These are phyloP conservation scores for Aurinia saxatilis DNA, from an alignment of 345 rosid genomes.

Conservation along the genomic window DNA sequence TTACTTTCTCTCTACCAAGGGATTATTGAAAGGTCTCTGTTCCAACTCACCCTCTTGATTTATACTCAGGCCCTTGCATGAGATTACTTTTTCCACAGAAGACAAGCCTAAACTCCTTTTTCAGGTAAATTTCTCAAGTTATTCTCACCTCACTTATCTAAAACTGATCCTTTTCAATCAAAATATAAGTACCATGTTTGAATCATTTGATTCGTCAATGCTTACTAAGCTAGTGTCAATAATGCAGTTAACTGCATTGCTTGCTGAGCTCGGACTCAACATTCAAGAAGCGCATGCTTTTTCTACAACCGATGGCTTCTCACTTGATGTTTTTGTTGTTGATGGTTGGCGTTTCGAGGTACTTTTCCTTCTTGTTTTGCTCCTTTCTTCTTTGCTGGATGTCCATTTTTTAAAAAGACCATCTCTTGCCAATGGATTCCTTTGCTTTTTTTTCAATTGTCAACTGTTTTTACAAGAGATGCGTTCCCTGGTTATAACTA, in stretches of 20 bases:
- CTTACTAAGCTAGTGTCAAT: constrained; percentile 14
- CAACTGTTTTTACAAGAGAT: neutral
- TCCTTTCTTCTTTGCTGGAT: constrained; percentile 4
- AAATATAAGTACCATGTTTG: neutral
- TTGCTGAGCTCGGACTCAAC: constrained; percentile 87
- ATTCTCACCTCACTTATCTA: neutral
- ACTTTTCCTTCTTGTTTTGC: neutral
- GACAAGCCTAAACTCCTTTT: constrained; percentile 97
- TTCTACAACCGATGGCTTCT: constrained; percentile 88
- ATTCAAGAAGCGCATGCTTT: constrained; percentile 98
- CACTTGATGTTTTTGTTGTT: constrained; percentile 96
- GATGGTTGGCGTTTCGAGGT: constrained; percentile 99
- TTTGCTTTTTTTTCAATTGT: neutral
- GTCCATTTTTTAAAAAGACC: neutral
- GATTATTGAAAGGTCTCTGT: neutral
- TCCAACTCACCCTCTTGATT: neutral
- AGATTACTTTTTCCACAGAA: constrained; percentile 78
- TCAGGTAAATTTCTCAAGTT: constrained; percentile 48
- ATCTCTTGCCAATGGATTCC: neutral
- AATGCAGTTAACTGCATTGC: constrained; percentile 81
- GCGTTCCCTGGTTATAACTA: neutral
- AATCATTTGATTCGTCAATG: neutral
- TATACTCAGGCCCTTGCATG: constrained; percentile 85
- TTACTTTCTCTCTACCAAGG: neutral
- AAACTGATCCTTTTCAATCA: neutral